phyloP scores from a whole-genome alignment of 2,329 filamentous ascomycete species.

The Fusarium tricinctum region DNA sequence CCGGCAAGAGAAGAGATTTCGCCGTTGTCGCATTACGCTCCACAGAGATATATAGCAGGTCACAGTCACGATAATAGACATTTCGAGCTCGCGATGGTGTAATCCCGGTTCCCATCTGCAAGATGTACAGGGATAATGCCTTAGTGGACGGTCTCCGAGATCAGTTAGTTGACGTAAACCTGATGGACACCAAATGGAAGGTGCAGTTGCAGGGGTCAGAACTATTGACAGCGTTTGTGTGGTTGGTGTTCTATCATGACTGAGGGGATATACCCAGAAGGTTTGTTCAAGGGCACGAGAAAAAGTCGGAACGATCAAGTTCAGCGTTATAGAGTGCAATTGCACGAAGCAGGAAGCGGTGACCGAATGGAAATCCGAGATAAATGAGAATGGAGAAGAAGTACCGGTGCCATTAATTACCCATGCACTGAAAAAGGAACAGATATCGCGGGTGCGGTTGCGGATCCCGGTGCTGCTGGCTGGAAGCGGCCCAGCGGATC shows the following conservation, averaged over 20 bases:
- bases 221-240: slow-evolving; percentile 5
- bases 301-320: slow-evolving; percentile 43
- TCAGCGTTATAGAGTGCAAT: slow-evolving; percentile 22
- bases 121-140: slow-evolving; percentile 28
- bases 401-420: slow-evolving; percentile 15
- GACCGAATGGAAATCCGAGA: slow-evolving; percentile 33
- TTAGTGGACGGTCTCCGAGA: slow-evolving; percentile 35
- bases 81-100: slow-evolving; percentile 23
- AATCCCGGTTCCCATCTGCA: slow-evolving; percentile 25
- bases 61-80: slow-evolving; percentile 39
- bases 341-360: slow-evolving; percentile 39
- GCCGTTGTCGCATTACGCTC: slow-evolving; percentile 22
- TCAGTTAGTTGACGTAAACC: slow-evolving; percentile 22
- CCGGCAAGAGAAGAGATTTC: slow-evolving; percentile 27
- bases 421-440: slow-evolving; percentile 25
- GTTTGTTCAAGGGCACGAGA: slow-evolving; percentile 43
- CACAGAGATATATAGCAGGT: slow-evolving; percentile 17
- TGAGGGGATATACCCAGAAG: slow-evolving; percentile 2
- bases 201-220: not conserved
- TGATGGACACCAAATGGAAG: slow-evolving; percentile 10
- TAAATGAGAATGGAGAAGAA: slow-evolving; percentile 18
- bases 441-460: slow-evolving; percentile 29
- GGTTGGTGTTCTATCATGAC: slow-evolving; percentile 10
- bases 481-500: slow-evolving; percentile 48
- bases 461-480: slow-evolving; percentile 33